Evolutionary conservation across 768 basidiomycete genomes (phyloP).

Genomic region (Strobilomyces confusus): DNA sequence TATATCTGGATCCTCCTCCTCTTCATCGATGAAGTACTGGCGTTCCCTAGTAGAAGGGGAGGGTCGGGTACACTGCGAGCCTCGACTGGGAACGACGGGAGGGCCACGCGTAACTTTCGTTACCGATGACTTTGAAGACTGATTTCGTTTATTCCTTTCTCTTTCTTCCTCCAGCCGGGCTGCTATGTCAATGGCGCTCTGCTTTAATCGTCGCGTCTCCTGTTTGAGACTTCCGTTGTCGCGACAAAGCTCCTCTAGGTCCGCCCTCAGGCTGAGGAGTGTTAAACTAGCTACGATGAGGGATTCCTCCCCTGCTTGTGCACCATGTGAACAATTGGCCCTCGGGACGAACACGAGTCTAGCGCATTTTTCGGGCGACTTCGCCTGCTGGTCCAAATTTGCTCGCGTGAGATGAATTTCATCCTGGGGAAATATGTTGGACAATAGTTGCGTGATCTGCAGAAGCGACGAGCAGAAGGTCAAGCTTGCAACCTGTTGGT

Average conservation of each 20-base stretch:
- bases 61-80: not conserved
- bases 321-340: constrained; percentile 9
- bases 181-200: constrained; percentile 15
- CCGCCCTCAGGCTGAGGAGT: constrained; percentile 40
- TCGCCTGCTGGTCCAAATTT: constrained; percentile 50
- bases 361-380: constrained; percentile 50
- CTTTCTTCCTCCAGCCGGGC: constrained; percentile 12
- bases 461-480: constrained; percentile 44
- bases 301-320: constrained; percentile 23
- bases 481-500: constrained; percentile 51
- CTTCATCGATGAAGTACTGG: not conserved
- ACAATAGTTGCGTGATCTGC: constrained; percentile 38
- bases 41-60: not conserved
- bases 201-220: constrained; percentile 28
- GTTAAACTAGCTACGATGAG: constrained; percentile 49
- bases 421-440: constrained; percentile 43
- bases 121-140: not conserved
- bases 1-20: constrained; percentile 11
- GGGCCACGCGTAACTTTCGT: not conserved
- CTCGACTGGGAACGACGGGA: not conserved
- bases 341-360: constrained; percentile 50
- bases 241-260: constrained; percentile 36
- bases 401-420: constrained; percentile 32
- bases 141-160: not conserved
- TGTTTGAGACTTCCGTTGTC: constrained; percentile 22